phyloP scores from a whole-genome alignment of 495 filamentous ascomycete species.

The Daldinia bambusicola region DNA sequence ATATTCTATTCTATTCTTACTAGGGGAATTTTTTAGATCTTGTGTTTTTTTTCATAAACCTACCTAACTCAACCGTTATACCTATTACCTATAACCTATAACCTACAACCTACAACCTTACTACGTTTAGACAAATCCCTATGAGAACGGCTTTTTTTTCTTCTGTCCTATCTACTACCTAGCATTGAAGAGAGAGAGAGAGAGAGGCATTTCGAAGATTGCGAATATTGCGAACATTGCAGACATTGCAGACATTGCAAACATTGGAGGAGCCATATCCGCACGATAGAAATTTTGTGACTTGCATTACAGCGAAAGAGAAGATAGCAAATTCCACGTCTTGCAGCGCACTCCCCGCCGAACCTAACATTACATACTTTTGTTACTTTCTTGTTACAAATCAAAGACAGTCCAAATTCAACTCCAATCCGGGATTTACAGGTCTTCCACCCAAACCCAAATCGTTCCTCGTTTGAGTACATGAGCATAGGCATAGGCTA shows the following conservation, averaged over 20 bases:
- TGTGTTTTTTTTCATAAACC: constrained; percentile 9
- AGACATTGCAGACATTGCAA: not conserved
- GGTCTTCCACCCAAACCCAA: constrained; percentile 16
- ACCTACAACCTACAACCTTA: constrained; percentile 1
- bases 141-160: constrained; percentile 33
- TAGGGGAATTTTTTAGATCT: constrained; percentile 31
- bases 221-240: constrained; percentile 6
- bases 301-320: constrained; percentile 42
- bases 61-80: not conserved
- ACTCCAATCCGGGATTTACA: not conserved
- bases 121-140: constrained; percentile 31
- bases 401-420: constrained; percentile 26
- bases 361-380: constrained; percentile 20
- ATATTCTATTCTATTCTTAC: constrained; percentile 6
- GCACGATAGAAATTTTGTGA: constrained; percentile 39
- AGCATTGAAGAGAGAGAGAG: constrained; percentile 20
- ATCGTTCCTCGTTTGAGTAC: constrained; percentile 10
- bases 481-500: constrained; percentile 23
- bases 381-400: constrained; percentile 34
- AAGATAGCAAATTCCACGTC: constrained; percentile 19
- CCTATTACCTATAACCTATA: constrained; percentile 4
- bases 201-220: not conserved
- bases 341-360: constrained; percentile 27
- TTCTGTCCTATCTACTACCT: constrained; percentile 19
- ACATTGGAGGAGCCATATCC: constrained; percentile 26